Percentiles rank a stretch among this genome's conserved stretches.
Conservation (phyloP, 257 asterid species). For the Nicotiana tomentosiformis region DNA sequence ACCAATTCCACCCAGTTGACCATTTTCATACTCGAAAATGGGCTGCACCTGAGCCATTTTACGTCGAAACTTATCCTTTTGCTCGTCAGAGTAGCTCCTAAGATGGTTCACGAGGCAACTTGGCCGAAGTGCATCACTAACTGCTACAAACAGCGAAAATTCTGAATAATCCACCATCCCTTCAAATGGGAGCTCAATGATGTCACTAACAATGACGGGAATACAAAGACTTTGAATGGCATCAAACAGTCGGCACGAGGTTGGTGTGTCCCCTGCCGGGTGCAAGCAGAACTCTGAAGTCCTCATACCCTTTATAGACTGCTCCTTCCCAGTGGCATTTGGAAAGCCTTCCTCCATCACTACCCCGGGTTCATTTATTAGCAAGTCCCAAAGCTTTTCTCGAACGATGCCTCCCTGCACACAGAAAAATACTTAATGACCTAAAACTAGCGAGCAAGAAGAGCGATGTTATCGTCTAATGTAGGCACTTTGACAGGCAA, state of each 20-base stretch:
- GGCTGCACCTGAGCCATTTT: constrained; percentile 60
- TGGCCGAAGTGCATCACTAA: constrained; percentile 67
- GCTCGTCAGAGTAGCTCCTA: constrained; percentile 42
- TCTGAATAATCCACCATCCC: constrained; percentile 76
- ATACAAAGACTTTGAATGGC: constrained; percentile 93
- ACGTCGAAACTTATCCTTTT: constrained; percentile 49
- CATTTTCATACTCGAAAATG: constrained; percentile 60
- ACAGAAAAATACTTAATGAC: not conserved
- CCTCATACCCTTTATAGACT: constrained; percentile 86
- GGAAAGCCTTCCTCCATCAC: constrained; percentile 94
- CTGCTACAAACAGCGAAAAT: constrained; percentile 71
- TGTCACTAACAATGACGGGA: constrained; percentile 82
- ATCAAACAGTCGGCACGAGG: constrained; percentile 88
- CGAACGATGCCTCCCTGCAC: constrained; percentile 81
- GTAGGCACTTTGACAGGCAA: not conserved
- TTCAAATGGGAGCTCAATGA: constrained; percentile 92
- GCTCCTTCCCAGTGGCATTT: constrained; percentile 86
- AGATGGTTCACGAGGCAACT: constrained; percentile 76
- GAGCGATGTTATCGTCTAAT: not conserved
- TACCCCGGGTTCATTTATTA: constrained; percentile 57
- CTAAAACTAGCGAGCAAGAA: not conserved
- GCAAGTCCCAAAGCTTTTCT: constrained; percentile 80
- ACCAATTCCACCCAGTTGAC: constrained; percentile 62
- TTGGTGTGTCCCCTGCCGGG: constrained; percentile 96
- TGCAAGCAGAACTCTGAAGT: constrained; percentile 90